Conservation (phyloP, 805 yeast species). For the Saccharomycopsis javanensis region DNA sequence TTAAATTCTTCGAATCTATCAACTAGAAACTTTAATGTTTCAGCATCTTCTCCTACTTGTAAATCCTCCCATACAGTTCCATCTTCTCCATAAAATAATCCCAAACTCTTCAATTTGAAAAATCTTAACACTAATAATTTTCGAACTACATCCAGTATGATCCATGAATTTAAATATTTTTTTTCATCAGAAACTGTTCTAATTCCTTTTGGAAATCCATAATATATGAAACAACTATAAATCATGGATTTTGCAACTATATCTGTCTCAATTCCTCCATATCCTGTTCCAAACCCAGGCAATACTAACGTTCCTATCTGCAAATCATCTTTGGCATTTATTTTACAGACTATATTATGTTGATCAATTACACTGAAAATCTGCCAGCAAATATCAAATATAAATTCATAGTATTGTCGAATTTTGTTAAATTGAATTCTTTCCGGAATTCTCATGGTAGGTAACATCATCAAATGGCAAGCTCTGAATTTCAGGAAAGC, state of each 20-base stretch:
- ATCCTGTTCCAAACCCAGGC: conserved; percentile 14
- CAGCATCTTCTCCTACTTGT: background rate
- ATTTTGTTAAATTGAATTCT: background rate
- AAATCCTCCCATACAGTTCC: background rate
- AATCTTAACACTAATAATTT: background rate
- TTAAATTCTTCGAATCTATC: background rate
- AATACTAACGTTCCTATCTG: conserved; percentile 2
- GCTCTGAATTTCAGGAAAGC: conserved; percentile 9
- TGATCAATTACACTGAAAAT: conserved; percentile 4
- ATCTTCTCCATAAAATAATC: background rate
- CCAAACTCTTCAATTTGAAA: background rate
- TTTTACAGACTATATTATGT: background rate
- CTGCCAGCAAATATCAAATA: conserved; percentile 16
- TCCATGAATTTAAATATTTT: background rate
- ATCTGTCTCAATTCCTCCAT: conserved; percentile 7
- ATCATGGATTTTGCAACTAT: conserved; percentile 9
- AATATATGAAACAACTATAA: conserved; percentile 1
- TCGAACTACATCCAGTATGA: background rate
- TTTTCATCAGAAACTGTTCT: background rate
- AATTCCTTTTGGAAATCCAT: background rate
- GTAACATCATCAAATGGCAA: conserved; percentile 9
- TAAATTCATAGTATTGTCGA: conserved; percentile 1
- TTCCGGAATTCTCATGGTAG: conserved; percentile 15
- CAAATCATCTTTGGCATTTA: background rate
- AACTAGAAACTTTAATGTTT: background rate